Evolutionary conservation across 768 basidiomycete genomes (phyloP).

Genomic region (Rhizopogon sp.): DNA sequence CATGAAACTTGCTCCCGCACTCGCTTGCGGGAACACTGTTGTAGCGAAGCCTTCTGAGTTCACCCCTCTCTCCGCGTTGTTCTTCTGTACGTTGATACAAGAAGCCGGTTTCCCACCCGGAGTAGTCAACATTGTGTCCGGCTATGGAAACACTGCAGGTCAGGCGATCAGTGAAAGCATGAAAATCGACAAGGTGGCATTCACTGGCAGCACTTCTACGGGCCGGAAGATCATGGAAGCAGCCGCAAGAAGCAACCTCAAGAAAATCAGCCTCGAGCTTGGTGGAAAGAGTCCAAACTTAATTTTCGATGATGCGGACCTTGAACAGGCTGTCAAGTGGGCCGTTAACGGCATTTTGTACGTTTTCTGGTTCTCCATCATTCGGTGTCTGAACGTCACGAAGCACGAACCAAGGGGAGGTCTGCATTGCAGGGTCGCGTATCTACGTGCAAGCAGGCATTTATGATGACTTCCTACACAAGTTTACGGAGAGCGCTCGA

Average conservation of each 20-base stretch:
- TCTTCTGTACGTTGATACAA: constrained; percentile 42
- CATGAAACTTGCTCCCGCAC: constrained; percentile 74
- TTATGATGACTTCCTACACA: constrained; percentile 70
- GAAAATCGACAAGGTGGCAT: constrained; percentile 69
- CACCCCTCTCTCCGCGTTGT: constrained; percentile 64
- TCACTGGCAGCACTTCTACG: constrained; percentile 80
- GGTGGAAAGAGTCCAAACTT: constrained; percentile 49
- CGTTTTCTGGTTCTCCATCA: constrained; percentile 18
- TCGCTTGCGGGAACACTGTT: constrained; percentile 74
- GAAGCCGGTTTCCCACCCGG: constrained; percentile 78
- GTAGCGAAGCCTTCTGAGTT: constrained; percentile 82
- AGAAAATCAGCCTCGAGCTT: constrained; percentile 60
- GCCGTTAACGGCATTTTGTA: constrained; percentile 69
- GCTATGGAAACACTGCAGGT: constrained; percentile 67
- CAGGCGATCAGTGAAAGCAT: constrained; percentile 66
- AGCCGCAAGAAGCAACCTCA: constrained; percentile 76
- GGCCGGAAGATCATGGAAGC: constrained; percentile 81
- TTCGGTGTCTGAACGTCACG: background rate
- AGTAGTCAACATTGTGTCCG: constrained; percentile 72
- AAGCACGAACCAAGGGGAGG: constrained; percentile 74
- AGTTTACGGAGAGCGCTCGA: constrained; percentile 51
- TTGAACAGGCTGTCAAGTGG: constrained; percentile 63
- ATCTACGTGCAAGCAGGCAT: constrained; percentile 76
- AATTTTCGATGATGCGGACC: constrained; percentile 44
- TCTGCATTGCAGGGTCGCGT: constrained; percentile 77